These are phyloP conservation scores for Trichoderma erinaceum DNA, from an alignment of 495 filamentous ascomycete genomes.

Conservation along the genomic window DNA sequence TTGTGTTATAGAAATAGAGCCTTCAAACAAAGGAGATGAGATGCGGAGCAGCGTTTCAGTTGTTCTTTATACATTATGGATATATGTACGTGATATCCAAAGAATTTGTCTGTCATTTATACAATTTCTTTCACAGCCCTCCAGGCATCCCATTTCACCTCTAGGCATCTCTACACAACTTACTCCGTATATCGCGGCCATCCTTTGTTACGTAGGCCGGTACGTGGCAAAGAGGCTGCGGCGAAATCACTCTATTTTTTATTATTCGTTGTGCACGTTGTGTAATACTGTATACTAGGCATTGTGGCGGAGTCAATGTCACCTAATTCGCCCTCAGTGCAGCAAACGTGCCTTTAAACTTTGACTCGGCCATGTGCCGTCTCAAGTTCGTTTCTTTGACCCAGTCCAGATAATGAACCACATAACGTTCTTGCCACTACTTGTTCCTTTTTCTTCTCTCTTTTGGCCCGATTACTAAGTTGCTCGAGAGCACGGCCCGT, in stretches of 20 bases:
- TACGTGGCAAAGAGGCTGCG: conserved; percentile 9
- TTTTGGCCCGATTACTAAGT: background rate
- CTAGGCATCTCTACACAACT: conserved; percentile 3
- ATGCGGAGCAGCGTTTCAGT: no score
- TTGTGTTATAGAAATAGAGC: no score
- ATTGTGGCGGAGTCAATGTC: background rate
- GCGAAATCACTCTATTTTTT: background rate
- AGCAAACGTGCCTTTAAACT: background rate
- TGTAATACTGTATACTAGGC: background rate
- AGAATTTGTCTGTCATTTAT: background rate
- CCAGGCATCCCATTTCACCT: background rate
- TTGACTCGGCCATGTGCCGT: no score
- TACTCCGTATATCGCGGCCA: background rate
- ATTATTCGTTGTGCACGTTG: background rate
- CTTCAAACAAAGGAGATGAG: no score
- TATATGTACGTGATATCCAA: no score
- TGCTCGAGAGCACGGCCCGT: background rate
- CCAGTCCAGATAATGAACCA: no score
- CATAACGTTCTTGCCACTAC: no score
- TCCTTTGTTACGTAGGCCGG: background rate
- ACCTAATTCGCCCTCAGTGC: background rate
- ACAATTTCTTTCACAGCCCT: background rate
- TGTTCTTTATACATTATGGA: background rate
- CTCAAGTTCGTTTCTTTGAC: no score
- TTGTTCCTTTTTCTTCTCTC: background rate